These are phyloP conservation scores for Kwoniella shivajii DNA, from an alignment of 1,284 basidiomycete species.

Conservation along the genomic window DNA sequence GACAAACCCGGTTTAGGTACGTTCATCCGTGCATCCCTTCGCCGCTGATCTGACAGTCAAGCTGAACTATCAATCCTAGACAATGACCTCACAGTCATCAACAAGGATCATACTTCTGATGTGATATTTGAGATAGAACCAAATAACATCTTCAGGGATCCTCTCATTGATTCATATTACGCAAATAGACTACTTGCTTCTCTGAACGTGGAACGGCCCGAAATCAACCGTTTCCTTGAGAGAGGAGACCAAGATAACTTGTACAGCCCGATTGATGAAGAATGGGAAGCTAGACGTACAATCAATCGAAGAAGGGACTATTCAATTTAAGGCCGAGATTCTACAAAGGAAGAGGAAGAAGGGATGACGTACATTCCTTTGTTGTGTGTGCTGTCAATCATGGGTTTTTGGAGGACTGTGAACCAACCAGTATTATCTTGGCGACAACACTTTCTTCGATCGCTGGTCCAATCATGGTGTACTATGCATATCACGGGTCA, in stretches of 20 bases:
- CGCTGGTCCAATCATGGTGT: no score
- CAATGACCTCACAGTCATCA: conserved; percentile 14
- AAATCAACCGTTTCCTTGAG: not conserved
- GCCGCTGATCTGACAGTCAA: not conserved
- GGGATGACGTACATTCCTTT: no score
- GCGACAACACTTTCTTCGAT: no score
- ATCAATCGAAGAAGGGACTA: conserved; percentile 9
- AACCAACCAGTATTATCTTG: no score
- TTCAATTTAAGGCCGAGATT: no score
- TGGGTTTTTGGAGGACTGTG: no score
- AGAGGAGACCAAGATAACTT: not conserved
- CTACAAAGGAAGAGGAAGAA: no score
- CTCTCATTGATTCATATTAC: conserved; percentile 27
- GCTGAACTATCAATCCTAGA: conserved; percentile 9
- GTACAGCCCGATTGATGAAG: conserved; percentile 27
- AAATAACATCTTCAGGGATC: conserved; percentile 49
- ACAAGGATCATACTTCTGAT: conserved; percentile 5
- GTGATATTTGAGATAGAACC: conserved; percentile 51
- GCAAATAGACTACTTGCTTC: conserved; percentile 27
- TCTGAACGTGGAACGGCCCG: not conserved
- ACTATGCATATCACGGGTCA: no score
- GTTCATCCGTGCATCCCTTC: conserved; percentile 9
- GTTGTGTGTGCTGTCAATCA: no score
- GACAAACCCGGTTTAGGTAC: conserved; percentile 23
- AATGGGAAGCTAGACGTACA: conserved; percentile 23